Base-by-base conservation (phyloP, 495 filamentous ascomycete species). In the Aspergillus cavernicola region DNA sequence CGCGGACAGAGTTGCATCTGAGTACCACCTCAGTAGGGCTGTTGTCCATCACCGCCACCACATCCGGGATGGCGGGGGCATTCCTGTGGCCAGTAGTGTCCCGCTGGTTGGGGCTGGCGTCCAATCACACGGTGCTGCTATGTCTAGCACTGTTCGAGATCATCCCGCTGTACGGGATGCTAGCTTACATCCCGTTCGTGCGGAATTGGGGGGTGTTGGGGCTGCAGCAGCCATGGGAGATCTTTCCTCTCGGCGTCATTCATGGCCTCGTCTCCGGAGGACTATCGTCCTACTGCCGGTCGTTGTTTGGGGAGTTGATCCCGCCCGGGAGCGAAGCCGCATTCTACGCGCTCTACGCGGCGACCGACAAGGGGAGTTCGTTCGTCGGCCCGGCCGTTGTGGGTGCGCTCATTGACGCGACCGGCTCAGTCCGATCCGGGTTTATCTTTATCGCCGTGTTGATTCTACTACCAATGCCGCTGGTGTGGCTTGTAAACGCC, bases 271-370 rank as follows among this genome's bases (percentile, higher is more conserved):
- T 95, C 1, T 80, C 91, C 4, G 91, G 91, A 1, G 91, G 91
- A 0, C 68, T 96, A 22, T 83, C 84, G 41, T 86, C 85, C 11
- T 95, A 95, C 66, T 95, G 91, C 62, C 84, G 91, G 1, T 89
- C 85, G 45, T 76, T 95, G 44, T 96, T 84, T 58, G 90, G 90
- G 6, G 82, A 92, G 65, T 71, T 96, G 43, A 82, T 96, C 61
- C 91, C 91, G 4, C 89, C 89, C 0, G 90, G 90, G n/a, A 89
- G 79, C 23, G 91, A 96, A 66, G 91, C 91, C 0, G 89, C 91
- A 0, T 96, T 96, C 60, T 96, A 91, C 67, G 91, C 91, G 0
- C 77, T 96, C 5, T 96, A 95, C 59, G 91, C 91, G 3, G 92
- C 93, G 44, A 96, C 91, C 7, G 91, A 96, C 62, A 96, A 96